Evolutionary conservation across 2,329 filamentous ascomycete species (phyloP), one percentile per base, ranked within the genome.

Genomic region (Cladosporium sp.): DNA sequence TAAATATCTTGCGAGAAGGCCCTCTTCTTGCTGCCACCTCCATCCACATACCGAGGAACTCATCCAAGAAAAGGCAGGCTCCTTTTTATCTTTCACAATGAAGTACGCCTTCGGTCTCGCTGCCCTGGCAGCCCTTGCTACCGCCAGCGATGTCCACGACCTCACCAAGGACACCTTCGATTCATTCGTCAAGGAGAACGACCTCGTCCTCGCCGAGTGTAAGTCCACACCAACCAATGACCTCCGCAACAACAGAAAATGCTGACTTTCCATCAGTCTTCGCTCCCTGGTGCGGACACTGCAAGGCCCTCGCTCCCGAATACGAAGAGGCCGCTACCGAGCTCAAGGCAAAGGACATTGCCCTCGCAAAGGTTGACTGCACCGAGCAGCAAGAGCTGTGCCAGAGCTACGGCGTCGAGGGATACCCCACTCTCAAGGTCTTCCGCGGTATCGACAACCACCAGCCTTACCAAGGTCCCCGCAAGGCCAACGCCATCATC

Each of bases 381-480:
- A 98, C 94, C 77, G 93, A 91, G 79, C 92, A 99, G 85, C 83
- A 89, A 69, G 92, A 96, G 37, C 90, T 99, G 72, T 99, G 95
- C 88, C 87, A 93, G 80, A 84, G 87, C 73, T 91, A 91, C 75
- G 93, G 92, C 69, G 93, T 99, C 52, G 93, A 98, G 85, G 95
- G 95, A 71, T 99, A 99, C 86, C 95, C 95, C 69, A 99, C 95
- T 72, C 88, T 99, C 78, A 99, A 98, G 89, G 88, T 99, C 82
- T 99, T 99, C 93, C 92, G 94, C 75, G 94, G 95, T 73, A 81
- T 83, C 52, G 92, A 97, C 12, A 92, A 90, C 78, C 82, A 92
- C 78, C 84, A 87, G 71, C 90, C 93, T 69, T 99, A 99, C 83
- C 84, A 85, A 74, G 95, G 95, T 77, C 90, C 92, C 81, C 88